phyloP scores from a whole-genome alignment of 78 protist species.

The Pigoraptor vietnamica region DNA sequence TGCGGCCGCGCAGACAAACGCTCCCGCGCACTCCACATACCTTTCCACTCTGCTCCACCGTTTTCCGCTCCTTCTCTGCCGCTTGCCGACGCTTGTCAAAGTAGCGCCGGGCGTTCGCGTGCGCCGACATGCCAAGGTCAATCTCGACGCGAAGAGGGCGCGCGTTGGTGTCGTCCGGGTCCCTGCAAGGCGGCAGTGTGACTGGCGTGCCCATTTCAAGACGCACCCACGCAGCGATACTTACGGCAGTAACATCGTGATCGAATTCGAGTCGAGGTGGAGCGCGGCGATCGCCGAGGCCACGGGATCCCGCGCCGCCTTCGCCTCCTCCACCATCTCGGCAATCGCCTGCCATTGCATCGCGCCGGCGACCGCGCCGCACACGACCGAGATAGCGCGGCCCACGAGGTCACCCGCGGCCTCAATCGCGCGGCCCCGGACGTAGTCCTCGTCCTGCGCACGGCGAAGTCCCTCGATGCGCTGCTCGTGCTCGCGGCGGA shows the following conservation, averaged over 20 bases:
- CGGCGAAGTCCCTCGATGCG: constrained; percentile 56
- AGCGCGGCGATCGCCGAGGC: constrained; percentile 63
- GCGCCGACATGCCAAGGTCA: constrained; percentile 73
- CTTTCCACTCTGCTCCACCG: not conserved
- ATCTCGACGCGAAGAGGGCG: constrained; percentile 52
- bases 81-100: constrained; percentile 46
- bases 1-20: not conserved
- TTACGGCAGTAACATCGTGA: constrained; percentile 20
- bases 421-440: constrained; percentile 56
- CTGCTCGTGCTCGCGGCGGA: constrained; percentile 57
- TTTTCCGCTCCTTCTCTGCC: constrained; percentile 12
- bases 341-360: constrained; percentile 79
- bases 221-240: not conserved
- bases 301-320: constrained; percentile 49
- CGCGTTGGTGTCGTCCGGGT: not conserved
- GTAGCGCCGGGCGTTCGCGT: constrained; percentile 69
- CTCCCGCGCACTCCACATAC: not conserved
- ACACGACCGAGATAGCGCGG: constrained; percentile 51
- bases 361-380: constrained; percentile 43
- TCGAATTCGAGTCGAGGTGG: constrained; percentile 43
- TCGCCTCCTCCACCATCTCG: constrained; percentile 20
- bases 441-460: constrained; percentile 31
- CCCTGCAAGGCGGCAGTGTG: no score
- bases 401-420: constrained; percentile 49
- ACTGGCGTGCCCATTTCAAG: no score